Evolutionary conservation across 208 protist genomes (phyloP).

Genomic region (Acanthamoeba polyphaga): DNA sequence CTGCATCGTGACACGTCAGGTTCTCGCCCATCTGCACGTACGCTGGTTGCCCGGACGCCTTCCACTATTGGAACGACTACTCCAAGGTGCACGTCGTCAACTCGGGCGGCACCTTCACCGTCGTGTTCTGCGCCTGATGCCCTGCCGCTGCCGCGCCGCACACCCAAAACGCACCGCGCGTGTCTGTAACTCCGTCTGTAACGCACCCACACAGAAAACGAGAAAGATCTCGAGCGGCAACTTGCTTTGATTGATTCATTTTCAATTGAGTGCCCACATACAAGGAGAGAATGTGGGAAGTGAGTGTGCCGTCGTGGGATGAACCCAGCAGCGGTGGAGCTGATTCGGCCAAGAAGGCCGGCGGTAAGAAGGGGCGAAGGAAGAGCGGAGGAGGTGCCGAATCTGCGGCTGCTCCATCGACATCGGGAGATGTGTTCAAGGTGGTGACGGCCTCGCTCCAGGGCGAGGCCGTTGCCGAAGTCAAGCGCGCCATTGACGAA

Average conservation of each 20-base stretch:
- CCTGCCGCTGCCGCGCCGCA: too few relatives aligned
- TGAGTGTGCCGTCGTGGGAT: slow-evolving; percentile 35
- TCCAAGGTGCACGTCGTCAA: background rate
- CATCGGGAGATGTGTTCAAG: background rate
- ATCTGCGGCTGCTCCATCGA: background rate
- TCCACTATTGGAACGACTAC: slow-evolving; percentile 2
- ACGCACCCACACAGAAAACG: too few relatives aligned
- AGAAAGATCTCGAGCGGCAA: too few relatives aligned
- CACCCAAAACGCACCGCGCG: too few relatives aligned
- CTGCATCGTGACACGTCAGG: background rate
- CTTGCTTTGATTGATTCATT: too few relatives aligned
- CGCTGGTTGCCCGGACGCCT: background rate
- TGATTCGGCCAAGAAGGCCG: background rate
- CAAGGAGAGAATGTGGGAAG: slow-evolving; percentile 27
- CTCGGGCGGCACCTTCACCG: background rate
- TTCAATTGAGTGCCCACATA: too few relatives aligned
- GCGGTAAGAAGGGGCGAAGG: background rate
- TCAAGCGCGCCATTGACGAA: background rate
- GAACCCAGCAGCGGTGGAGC: background rate
- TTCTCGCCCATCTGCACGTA: background rate
- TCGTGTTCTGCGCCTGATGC: slow-evolving; percentile 12
- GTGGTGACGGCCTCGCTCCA: background rate
- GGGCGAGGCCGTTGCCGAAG: background rate
- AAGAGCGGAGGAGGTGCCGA: background rate
- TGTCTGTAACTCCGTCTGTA: too few relatives aligned